Base-by-base conservation (phyloP, 1,284 basidiomycete genomes). In the Papiliotrema nemorosa region DNA sequence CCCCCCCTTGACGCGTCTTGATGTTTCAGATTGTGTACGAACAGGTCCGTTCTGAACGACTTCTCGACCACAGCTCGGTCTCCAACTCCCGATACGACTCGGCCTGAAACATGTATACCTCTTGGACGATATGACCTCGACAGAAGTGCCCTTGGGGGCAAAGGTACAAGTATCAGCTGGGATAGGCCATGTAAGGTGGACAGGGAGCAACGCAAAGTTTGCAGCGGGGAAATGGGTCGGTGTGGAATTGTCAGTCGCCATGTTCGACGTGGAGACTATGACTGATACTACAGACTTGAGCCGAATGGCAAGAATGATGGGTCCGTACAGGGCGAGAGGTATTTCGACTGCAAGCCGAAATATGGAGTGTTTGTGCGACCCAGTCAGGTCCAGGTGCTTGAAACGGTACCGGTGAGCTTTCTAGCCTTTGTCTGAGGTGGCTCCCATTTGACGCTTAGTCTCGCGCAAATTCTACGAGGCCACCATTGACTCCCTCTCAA, bases 291-390 rank as follows among this genome's bases (percentile, higher is more conserved):
- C 37, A 66, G 64, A 29, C 42, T 61, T 44, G 84, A 87, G 59
- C 72, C 81, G 3, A 86, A 84, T 39, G 96, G 96, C 35, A 97
- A 97, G 84, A 98, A 99, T 77, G 88, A 98, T 65, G 96, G 96
- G 2, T 82, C 84, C 1, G 88, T 99, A 1, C 80, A 86, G 43
- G 92, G 88, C 25, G 78, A 85, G 51, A 64, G 76, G 7, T 99
- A 98, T 78, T 98, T 99, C 73, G 80, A 79, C 16, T 94, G 90
- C 76, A 80, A 81, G 60, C 78, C 81, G 47, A 79, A 79, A 33
- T 78, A 88, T 72, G 96, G 96, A 40, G 87, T 97, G 36, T 98
- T 99, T 72, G 87, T 97, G 4, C 80, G 91, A 21, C 84, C 88
- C 0, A 87, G 86, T 67, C 90, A 93, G 72, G 88, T 97, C 53